phyloP scores from a whole-genome alignment of 2,329 filamentous ascomycete species.

The Paecilomyces dactylethromorphus region DNA sequence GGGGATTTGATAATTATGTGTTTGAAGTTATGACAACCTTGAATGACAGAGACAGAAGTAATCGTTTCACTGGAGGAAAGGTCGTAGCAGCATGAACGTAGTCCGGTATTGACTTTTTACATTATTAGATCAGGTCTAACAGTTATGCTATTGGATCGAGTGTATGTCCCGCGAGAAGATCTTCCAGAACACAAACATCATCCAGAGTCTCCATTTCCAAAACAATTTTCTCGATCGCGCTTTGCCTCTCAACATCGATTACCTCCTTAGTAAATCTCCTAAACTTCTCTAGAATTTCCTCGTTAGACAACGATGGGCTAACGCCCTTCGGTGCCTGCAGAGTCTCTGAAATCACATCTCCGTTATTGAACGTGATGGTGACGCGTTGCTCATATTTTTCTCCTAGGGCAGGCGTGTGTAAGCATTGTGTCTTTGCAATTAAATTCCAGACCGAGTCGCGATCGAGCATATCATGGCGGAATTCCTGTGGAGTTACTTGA shows the following conservation, averaged over 20 bases:
- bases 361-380: constrained; percentile 17
- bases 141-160: constrained; percentile 3
- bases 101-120: too few relatives aligned
- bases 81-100: too few relatives aligned
- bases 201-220: constrained; percentile 20
- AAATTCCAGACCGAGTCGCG: constrained; percentile 30
- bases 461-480: constrained; percentile 23
- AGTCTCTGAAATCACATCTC: constrained; percentile 9
- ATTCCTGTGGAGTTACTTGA: constrained; percentile 28
- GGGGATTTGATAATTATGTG: too few relatives aligned
- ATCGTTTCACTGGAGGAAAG: too few relatives aligned
- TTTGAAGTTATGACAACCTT: too few relatives aligned
- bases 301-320: constrained; percentile 26
- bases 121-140: background rate
- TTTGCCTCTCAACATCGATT: constrained; percentile 19
- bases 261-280: constrained; percentile 19
- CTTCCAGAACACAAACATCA: constrained; percentile 14
- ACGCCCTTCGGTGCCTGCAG: constrained; percentile 23
- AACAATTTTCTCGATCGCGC: constrained; percentile 22
- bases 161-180: constrained; percentile 6
- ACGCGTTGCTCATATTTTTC: constrained; percentile 10
- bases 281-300: constrained; percentile 33
- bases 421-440: constrained; percentile 21
- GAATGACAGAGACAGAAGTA: too few relatives aligned
- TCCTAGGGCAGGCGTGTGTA: constrained; percentile 8